Conservation (phyloP, 192 early-diverging fungal species). For the Coemansia reversa region DNA sequence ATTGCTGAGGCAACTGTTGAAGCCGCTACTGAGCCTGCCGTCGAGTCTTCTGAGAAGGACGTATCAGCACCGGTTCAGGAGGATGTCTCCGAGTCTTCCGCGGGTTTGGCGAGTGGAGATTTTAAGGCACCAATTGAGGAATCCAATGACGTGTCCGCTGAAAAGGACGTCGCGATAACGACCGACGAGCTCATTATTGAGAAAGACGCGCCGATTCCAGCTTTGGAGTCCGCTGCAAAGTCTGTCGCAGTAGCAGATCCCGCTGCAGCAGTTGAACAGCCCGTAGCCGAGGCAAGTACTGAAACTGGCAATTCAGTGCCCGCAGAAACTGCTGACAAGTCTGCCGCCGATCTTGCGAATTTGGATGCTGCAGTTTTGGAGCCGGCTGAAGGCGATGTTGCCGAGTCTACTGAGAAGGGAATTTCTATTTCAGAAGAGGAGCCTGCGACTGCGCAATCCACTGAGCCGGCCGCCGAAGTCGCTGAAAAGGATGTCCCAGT, state of each 20-base stretch:
- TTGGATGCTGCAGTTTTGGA: neutral
- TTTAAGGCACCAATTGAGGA: slow-evolving; percentile 6
- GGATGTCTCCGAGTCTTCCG: neutral
- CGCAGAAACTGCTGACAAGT: neutral
- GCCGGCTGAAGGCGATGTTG: too few relatives aligned
- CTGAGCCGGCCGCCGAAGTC: neutral
- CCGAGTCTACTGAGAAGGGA: neutral
- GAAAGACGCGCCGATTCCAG: neutral
- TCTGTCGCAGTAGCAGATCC: neutral
- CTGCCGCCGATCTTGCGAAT: neutral
- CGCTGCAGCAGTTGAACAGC: neutral
- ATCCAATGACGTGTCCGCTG: too few relatives aligned
- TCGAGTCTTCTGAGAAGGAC: neutral
- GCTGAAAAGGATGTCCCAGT: neutral
- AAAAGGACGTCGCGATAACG: too few relatives aligned
- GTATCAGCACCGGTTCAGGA: neutral
- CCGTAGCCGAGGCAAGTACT: neutral
- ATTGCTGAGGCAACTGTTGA: neutral
- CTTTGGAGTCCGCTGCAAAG: neutral
- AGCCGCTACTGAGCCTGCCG: neutral
- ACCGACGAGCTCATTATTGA: slow-evolving; percentile 1
- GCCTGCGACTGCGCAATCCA: neutral
- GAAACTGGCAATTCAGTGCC: neutral
- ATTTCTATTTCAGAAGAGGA: neutral
- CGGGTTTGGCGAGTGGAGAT: neutral